A percentile compares a stretch with the other conserved stretches of the same genome.
These are phyloP conservation scores for Irpex lacteus DNA, from an alignment of 1,284 basidiomycete genomes.

Conservation along the genomic window DNA sequence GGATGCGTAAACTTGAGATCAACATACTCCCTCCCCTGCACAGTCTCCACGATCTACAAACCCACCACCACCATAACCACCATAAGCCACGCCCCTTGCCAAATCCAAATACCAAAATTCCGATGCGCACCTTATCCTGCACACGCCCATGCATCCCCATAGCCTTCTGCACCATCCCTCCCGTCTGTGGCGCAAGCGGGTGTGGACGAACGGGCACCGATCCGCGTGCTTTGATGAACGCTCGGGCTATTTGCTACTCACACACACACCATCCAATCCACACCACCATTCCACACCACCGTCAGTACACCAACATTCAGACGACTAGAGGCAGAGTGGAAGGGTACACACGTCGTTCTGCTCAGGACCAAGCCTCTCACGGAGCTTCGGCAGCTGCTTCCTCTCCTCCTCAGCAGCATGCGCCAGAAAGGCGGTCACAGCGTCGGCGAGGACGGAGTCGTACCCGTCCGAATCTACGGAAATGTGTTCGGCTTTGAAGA, in stretches of 20 bases:
- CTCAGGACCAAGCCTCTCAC: slow-evolving; percentile 17
- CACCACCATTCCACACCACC: no score
- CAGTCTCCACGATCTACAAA: slow-evolving; percentile 13
- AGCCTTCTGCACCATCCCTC: slow-evolving; percentile 20
- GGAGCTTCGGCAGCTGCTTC: slow-evolving; percentile 20
- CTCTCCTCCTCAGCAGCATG: slow-evolving; percentile 26
- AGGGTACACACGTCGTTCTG: slow-evolving; percentile 22
- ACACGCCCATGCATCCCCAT: slow-evolving; percentile 13
- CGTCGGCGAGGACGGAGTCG: slow-evolving; percentile 20
- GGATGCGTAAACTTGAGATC: slow-evolving; percentile 16
- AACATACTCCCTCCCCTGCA: slow-evolving; percentile 17
- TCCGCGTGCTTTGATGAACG: slow-evolving; percentile 3
- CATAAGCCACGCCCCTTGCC: not conserved
- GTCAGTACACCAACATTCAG: not conserved
- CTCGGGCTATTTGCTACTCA: slow-evolving; percentile 17
- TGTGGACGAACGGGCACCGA: slow-evolving; percentile 11
- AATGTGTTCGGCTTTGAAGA: slow-evolving; percentile 20
- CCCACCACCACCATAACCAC: not conserved
- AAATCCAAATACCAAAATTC: not conserved
- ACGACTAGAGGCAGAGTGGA: not conserved
- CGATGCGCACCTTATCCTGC: slow-evolving; percentile 17
- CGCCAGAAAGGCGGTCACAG: slow-evolving; percentile 23
- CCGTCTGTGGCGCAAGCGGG: slow-evolving; percentile 18
- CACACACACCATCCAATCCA: not conserved
- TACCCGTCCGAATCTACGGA: slow-evolving; percentile 15